Evolutionary conservation across 2,329 filamentous ascomycete species (phyloP).

Genomic region (Pseudocercospora macadamiae): DNA sequence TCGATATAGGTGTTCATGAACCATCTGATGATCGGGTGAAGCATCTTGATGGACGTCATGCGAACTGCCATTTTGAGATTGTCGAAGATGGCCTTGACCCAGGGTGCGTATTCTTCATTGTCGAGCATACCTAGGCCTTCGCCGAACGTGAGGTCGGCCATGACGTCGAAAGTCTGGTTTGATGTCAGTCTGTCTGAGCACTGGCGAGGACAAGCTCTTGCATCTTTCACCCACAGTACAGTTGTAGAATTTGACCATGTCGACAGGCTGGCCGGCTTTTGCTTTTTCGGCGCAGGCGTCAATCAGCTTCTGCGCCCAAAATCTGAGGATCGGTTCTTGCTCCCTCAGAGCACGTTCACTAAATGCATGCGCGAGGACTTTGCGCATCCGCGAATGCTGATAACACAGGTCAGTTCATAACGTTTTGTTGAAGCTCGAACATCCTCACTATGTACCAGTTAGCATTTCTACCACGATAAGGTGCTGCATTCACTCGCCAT

Average conservation of each 20-base stretch:
- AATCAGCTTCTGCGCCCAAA: conserved; percentile 25
- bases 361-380: conserved; percentile 29
- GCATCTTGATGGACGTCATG: conserved; percentile 13
- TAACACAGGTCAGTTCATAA: too few species aligned
- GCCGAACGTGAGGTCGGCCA: conserved; percentile 34
- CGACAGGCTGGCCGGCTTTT: conserved; percentile 15
- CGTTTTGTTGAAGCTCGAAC: neutral
- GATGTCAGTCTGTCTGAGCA: neutral
- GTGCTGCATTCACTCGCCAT: neutral
- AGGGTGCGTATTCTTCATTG: conserved; percentile 23
- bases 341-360: conserved; percentile 31
- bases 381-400: conserved; percentile 27
- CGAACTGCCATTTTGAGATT: conserved; percentile 23
- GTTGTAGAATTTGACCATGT: conserved; percentile 33
- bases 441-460: neutral
- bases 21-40: conserved; percentile 12
- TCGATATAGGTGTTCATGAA: conserved; percentile 19
- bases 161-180: conserved; percentile 32
- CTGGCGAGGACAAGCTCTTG: too few species aligned
- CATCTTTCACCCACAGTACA: conserved; percentile 1
- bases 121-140: conserved; percentile 33
- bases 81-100: conserved; percentile 30
- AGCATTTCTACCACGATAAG: neutral
- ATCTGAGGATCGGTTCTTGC: conserved; percentile 32
- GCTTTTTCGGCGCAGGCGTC: conserved; percentile 22